Percentiles rank a stretch among this genome's conserved stretches.
Conservation (phyloP, 768 basidiomycete genomes). For the Boletus pseudo-olivaceus region DNA sequence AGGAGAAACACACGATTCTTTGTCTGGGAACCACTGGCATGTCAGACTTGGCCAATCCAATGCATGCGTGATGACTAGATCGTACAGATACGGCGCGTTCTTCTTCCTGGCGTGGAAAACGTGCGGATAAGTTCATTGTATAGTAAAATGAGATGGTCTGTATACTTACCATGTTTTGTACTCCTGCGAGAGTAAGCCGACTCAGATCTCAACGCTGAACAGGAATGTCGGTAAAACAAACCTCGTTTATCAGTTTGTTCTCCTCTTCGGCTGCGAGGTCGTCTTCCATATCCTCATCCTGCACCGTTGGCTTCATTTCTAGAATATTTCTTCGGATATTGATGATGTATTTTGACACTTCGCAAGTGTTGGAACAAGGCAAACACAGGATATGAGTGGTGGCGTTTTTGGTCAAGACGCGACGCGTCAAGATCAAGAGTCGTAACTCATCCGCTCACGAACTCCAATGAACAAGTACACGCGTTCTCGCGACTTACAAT, state of each 20-base stretch:
- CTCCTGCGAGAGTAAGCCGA: conserved; percentile 45
- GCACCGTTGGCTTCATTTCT: conserved; percentile 45
- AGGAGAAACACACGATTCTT: conserved; percentile 68
- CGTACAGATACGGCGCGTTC: conserved; percentile 97
- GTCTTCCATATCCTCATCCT: conserved; percentile 69
- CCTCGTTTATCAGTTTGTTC: conserved; percentile 87
- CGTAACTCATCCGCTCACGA: background rate
- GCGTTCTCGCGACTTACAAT: background rate
- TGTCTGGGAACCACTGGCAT: conserved; percentile 99
- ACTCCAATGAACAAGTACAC: background rate
- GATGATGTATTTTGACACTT: background rate
- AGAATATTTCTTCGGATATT: background rate
- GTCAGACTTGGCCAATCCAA: conserved; percentile 98
- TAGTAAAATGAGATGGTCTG: conserved; percentile 6
- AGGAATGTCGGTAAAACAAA: conserved; percentile 30
- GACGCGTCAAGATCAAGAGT: conserved; percentile 18
- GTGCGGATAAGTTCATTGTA: background rate
- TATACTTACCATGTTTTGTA: conserved; percentile 75
- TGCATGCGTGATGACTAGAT: conserved; percentile 95
- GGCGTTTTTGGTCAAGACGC: conserved; percentile 18
- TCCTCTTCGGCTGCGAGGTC: conserved; percentile 82
- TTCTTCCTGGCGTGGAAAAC: conserved; percentile 64
- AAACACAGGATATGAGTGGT: background rate
- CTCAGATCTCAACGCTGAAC: conserved; percentile 7
- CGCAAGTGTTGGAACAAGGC: background rate